Base-by-base conservation (phyloP, 179 eudicot species). In the Spinacia oleracea region DNA sequence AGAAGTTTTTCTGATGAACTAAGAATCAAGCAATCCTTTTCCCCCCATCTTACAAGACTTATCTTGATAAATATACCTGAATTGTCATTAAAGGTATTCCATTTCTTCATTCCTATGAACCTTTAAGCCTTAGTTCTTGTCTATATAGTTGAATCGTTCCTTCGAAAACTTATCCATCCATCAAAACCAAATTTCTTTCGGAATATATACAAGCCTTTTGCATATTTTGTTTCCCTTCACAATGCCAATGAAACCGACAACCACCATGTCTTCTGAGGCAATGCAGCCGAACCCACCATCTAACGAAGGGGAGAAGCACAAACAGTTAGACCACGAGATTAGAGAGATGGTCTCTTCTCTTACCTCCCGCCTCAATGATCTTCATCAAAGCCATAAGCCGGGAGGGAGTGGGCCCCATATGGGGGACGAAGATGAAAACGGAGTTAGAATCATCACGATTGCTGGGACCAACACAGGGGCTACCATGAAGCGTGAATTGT, bases 321-420 rank as follows among this genome's bases (percentile, higher is more conserved):
- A 74, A 72, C 85, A 82, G 9, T 55, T 86, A 0, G 90, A 89
- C 81, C 83, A 73, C 2, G 98, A 91, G 62, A 78, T 90, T 73
- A 83, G 77, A 77, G 90, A 86, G n/a, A 85, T 93, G 88, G 72
- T 93, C 76, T 86, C 92, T 3, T 9, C 87, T 1, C 87, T 94
- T 50, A 88, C 87, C 38, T 62, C 31, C 21, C 93, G 91, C 66
- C 89, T 94, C 0, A 45, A 83, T 4, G 60, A 81, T 59, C 83
- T 83, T 58, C 78, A 79, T 16, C 75, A 69, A 0, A 58, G 35
- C 50, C 81, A 62, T n/a, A 80, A 81, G 50, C 60, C 80, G 6
- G 87, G 83, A 53, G 63, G 78, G 0, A 46, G 79, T 70, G 74
- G 59, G 25, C 75, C 74, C 18, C 27, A 58, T 27, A 35, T 55